Percentiles rank a stretch among this genome's conserved stretches.
Conservation (phyloP, 768 basidiomycete species). For the Hypsizygus marmoreus region DNA sequence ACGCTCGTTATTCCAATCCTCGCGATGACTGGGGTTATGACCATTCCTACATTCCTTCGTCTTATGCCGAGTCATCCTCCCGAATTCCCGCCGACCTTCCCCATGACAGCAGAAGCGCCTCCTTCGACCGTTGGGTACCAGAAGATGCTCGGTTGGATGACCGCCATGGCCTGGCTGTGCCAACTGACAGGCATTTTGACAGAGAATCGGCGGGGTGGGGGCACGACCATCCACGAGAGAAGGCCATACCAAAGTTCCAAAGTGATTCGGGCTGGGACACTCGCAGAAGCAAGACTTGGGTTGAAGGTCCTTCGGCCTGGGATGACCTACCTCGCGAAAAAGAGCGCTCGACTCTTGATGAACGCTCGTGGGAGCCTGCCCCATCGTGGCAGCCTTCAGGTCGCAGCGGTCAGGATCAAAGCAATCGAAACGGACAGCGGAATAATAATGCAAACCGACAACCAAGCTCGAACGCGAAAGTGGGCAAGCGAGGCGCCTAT, state of each 20-base stretch:
- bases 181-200: constrained; percentile 20
- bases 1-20: constrained; percentile 42
- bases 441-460: constrained; percentile 27
- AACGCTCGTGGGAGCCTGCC: constrained; percentile 75
- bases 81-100: constrained; percentile 31
- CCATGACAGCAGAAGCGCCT: constrained; percentile 41
- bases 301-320: constrained; percentile 29
- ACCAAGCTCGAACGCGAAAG: constrained; percentile 22
- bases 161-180: constrained; percentile 15
- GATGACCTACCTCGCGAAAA: constrained; percentile 29
- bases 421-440: constrained; percentile 39
- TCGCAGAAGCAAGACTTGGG: constrained; percentile 47
- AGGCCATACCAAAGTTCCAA: constrained; percentile 36
- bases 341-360: constrained; percentile 34
- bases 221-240: constrained; percentile 42
- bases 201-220: constrained; percentile 37
- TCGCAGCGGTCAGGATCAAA: constrained; percentile 39
- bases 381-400: constrained; percentile 62
- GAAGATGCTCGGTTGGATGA: constrained; percentile 41
- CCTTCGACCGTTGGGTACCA: constrained; percentile 44
- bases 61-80: constrained; percentile 53
- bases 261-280: constrained; percentile 58
- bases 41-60: constrained; percentile 40
- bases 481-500: constrained; percentile 34
- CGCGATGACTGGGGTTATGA: constrained; percentile 57